Conservation (phyloP, 2,329 filamentous ascomycete genomes). For the Pestalotiopsis sp. region DNA sequence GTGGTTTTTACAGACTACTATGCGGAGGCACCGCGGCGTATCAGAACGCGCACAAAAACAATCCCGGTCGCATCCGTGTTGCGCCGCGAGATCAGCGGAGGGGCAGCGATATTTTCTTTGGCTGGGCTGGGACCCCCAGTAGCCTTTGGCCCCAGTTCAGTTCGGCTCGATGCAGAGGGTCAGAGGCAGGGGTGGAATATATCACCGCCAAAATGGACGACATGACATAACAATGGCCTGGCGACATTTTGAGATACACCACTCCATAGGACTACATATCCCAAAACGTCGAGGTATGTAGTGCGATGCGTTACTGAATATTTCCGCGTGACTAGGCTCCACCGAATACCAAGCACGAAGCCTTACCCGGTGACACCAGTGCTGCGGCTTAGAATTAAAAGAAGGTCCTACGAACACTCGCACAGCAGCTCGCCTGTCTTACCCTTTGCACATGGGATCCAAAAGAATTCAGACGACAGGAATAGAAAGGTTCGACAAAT, state of each 20-base stretch:
- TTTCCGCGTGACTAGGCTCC: background rate
- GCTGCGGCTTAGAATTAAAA: background rate
- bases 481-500: background rate
- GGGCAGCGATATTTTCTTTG: background rate
- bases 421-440: background rate
- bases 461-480: background rate
- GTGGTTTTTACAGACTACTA: background rate
- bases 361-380: background rate
- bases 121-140: background rate
- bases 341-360: background rate
- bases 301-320: background rate
- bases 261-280: background rate
- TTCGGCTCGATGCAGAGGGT: background rate
- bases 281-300: background rate
- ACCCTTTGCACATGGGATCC: background rate
- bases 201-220: slow-evolving; percentile 1
- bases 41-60: slow-evolving; percentile 6
- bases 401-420: background rate
- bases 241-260: background rate
- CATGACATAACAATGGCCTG: background rate
- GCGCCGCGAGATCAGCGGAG: background rate
- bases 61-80: background rate
- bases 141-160: background rate
- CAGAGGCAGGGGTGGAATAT: background rate
- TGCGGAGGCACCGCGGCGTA: slow-evolving; percentile 1